phyloP scores from a whole-genome alignment of 371 early-diverging fungal species.

The Sporodiniella umbellata region DNA sequence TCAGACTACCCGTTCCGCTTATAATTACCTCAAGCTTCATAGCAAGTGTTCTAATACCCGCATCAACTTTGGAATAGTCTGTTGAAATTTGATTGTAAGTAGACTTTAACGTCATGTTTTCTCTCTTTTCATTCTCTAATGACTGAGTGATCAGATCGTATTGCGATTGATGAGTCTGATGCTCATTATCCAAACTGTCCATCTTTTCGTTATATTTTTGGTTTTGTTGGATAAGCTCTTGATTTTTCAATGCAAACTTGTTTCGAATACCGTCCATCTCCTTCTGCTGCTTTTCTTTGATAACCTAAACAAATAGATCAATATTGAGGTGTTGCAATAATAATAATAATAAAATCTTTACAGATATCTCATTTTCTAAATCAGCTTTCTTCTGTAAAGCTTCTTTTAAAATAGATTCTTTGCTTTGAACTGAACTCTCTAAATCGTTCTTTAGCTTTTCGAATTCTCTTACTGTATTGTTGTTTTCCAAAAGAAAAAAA shows the following conservation, averaged over 20 bases:
- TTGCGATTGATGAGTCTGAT: neutral
- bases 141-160: neutral
- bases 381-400: slow-evolving; percentile 47
- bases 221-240: slow-evolving; percentile 1
- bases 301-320: too few species aligned
- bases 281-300: slow-evolving; percentile 3
- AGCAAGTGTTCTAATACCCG: neutral
- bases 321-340: too few species aligned
- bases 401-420: slow-evolving; percentile 56
- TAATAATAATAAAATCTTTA: too few species aligned
- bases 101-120: neutral
- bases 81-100: neutral
- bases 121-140: neutral
- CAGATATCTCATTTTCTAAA: slow-evolving; percentile 39
- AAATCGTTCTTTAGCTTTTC: slow-evolving; percentile 44
- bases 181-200: neutral
- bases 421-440: slow-evolving; percentile 51
- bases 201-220: neutral
- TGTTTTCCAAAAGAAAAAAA: neutral
- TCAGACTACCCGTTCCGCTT: neutral
- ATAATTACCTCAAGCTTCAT: slow-evolving; percentile 4
- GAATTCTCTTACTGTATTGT: slow-evolving; percentile 47
- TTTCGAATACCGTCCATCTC: slow-evolving; percentile 3
- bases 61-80: neutral
- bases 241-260: slow-evolving; percentile 4